Percentiles rank a stretch among this genome's conserved stretches.
Conservation (phyloP, 768 basidiomycete genomes). For the Solioccasus polychromus region DNA sequence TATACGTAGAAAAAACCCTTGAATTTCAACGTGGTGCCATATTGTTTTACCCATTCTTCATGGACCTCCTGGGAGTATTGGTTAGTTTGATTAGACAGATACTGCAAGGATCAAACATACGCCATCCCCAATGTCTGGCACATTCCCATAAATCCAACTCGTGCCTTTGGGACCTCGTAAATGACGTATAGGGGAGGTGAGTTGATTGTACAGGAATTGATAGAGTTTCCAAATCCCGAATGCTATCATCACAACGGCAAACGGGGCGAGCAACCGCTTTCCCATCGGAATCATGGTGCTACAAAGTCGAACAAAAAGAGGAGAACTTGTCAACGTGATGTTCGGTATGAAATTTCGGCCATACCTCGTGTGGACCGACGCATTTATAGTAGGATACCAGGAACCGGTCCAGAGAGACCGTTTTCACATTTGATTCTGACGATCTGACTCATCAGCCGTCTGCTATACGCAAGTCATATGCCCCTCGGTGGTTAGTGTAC, state of each 20-base stretch:
- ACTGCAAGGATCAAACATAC: constrained; percentile 26
- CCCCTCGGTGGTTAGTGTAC: no score
- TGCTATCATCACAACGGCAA: neutral
- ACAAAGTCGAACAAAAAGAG: no score
- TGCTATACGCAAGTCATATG: no score
- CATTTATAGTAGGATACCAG: no score
- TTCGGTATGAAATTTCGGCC: no score
- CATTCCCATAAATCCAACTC: constrained; percentile 48
- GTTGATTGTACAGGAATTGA: constrained; percentile 28
- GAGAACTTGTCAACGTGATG: no score
- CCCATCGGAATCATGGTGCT: constrained; percentile 7
- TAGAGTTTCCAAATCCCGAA: constrained; percentile 8
- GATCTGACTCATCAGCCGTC: no score
- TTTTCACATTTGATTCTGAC: no score
- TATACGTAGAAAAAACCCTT: constrained; percentile 10
- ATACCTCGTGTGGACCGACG: no score
- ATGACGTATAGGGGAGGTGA: constrained; percentile 42
- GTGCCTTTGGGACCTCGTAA: constrained; percentile 45
- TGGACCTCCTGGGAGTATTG: constrained; percentile 6
- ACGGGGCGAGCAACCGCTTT: neutral
- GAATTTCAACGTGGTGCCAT: constrained; percentile 11
- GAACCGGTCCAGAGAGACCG: no score
- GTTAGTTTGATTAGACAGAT: neutral
- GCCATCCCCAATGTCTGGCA: constrained; percentile 42
- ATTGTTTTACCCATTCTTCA: constrained; percentile 16